Evolutionary conservation across 2,329 filamentous ascomycete species (phyloP).

Genomic region (Alternaria ethzedia): DNA sequence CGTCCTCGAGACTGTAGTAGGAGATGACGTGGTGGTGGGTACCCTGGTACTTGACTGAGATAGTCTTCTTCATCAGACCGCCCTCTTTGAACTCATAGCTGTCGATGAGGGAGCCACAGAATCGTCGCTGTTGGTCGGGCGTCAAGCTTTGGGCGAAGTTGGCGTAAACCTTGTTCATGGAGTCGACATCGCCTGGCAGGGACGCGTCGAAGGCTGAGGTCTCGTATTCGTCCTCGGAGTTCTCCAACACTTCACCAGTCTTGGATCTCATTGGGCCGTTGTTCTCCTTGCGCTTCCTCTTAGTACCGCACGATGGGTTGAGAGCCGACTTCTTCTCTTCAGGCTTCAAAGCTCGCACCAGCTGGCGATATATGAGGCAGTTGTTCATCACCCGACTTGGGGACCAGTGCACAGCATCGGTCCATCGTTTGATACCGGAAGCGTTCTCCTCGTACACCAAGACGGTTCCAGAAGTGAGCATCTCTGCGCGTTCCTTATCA

Average conservation of each 20-base stretch:
- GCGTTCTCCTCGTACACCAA: constrained; percentile 93
- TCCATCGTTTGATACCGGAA: constrained; percentile 93
- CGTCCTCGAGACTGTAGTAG: constrained; percentile 85
- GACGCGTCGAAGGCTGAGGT: constrained; percentile 30
- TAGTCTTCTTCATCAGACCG: constrained; percentile 90
- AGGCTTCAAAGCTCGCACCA: constrained; percentile 53
- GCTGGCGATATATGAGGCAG: constrained; percentile 84
- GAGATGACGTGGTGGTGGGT: constrained; percentile 85
- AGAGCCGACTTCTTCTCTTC: constrained; percentile 47
- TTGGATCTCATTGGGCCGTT: constrained; percentile 34
- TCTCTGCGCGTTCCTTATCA: constrained; percentile 76
- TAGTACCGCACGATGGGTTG: constrained; percentile 44
- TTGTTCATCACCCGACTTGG: constrained; percentile 85
- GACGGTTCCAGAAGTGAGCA: constrained; percentile 84
- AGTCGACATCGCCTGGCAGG: constrained; percentile 29
- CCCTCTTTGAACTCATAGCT: constrained; percentile 85
- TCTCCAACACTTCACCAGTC: constrained; percentile 36
- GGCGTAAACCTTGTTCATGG: constrained; percentile 43
- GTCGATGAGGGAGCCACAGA: constrained; percentile 86
- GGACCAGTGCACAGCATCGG: constrained; percentile 89
- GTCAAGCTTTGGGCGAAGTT: constrained; percentile 50
- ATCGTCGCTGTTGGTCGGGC: constrained; percentile 60
- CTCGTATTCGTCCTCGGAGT: constrained; percentile 45
- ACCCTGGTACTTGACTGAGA: constrained; percentile 77
- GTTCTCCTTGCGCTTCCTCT: constrained; percentile 47